Percentiles rank a stretch among this genome's conserved stretches.
Conservation (phyloP, 345 rosid genomes). For the Anacardium occidentale region DNA sequence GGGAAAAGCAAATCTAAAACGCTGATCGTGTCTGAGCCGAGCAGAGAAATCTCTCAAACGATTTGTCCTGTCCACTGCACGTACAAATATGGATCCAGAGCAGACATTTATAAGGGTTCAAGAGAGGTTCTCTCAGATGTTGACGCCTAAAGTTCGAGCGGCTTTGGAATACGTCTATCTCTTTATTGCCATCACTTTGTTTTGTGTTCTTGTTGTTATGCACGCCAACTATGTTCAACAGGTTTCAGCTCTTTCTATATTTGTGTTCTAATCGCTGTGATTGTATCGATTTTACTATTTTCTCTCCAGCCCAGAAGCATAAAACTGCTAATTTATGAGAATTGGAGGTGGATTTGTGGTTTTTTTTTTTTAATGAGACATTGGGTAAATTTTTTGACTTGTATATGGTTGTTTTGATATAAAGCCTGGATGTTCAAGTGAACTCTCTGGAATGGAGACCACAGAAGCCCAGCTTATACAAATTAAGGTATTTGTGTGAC, state of each 20-base stretch:
- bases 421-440: conserved; percentile 95
- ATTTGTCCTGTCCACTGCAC: not conserved
- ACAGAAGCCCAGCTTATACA: conserved; percentile 69
- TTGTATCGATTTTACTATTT: not conserved
- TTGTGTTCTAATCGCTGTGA: not conserved
- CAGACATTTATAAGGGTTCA: conserved; percentile 94
- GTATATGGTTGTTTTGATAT: conserved; percentile 22
- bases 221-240: conserved; percentile 99
- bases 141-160: conserved; percentile 75
- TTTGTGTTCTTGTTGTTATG: conserved; percentile 92
- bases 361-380: not conserved
- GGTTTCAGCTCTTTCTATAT: conserved; percentile 34
- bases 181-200: conserved; percentile 75
- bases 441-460: conserved; percentile 62
- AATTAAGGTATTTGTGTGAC: conserved; percentile 55
- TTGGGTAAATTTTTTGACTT: not conserved
- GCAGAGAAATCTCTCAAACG: not conserved
- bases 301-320: not conserved
- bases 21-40: not conserved
- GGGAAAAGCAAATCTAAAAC: too few relatives aligned
- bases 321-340: not conserved
- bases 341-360: not conserved
- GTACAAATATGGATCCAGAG: conserved; percentile 81
- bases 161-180: conserved; percentile 81
- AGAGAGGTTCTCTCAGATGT: conserved; percentile 89